Conservation (phyloP, 352 stramenopile genomes). For the Globisporangium acanthophoron region DNA sequence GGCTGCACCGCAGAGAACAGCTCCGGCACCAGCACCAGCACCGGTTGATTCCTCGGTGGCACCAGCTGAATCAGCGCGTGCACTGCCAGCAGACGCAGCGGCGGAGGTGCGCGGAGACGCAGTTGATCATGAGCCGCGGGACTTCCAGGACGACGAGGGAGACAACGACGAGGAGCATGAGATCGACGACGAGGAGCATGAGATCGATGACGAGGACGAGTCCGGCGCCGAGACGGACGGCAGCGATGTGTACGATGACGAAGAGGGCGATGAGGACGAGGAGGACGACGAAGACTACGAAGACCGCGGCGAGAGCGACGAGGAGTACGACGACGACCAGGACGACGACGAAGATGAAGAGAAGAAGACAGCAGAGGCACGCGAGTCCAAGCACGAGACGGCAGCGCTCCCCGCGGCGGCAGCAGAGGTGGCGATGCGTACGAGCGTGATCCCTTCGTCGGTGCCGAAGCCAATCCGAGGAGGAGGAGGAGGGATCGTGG, state of each 20-base stretch:
- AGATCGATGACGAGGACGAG: constrained; percentile 9
- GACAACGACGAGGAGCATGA: constrained; percentile 7
- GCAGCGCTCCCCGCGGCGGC: constrained; percentile 8
- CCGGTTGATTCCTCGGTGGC: no score
- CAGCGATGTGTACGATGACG: constrained; percentile 1
- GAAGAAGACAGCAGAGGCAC: constrained; percentile 2
- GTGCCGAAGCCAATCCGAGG: constrained; percentile 4
- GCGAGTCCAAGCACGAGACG: neutral
- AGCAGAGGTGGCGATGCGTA: constrained; percentile 12
- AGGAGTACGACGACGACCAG: constrained; percentile 24
- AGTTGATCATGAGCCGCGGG: constrained; percentile 1
- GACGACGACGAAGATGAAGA: constrained; percentile 11
- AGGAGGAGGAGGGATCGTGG: constrained; percentile 6
- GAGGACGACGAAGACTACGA: constrained; percentile 12
- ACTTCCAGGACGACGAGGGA: constrained; percentile 4
- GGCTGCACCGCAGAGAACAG: neutral
- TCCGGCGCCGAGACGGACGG: constrained; percentile 18
- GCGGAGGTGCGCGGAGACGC: neutral
- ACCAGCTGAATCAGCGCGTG: constrained; percentile 3
- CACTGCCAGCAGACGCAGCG: no score
- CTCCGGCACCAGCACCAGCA: neutral
- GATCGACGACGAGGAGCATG: constrained; percentile 7
- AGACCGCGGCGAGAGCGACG: constrained; percentile 23
- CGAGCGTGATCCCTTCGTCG: constrained; percentile 7
- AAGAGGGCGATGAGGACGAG: constrained; percentile 17